Evolutionary conservation across 2,329 filamentous ascomycete genomes (phyloP).

Genomic region (Penicillium olsonii): DNA sequence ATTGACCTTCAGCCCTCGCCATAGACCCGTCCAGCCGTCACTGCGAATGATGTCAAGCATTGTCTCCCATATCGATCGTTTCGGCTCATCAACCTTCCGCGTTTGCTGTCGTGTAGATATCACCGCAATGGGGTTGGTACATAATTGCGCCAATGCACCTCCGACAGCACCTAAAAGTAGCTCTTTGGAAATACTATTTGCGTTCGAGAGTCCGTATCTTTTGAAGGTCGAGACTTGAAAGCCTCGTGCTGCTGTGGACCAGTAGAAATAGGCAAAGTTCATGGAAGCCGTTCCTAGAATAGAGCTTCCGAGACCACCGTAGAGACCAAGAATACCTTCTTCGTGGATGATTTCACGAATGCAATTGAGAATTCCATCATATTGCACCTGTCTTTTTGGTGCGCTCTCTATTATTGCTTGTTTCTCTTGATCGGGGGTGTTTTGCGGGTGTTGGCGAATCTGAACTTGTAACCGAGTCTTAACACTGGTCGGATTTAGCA

Average conservation of each 20-base stretch:
- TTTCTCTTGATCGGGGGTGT: background rate
- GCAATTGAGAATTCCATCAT: background rate
- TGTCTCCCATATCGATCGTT: slow-evolving; percentile 11
- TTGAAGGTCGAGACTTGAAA: slow-evolving; percentile 1
- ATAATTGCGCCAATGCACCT: slow-evolving; percentile 13
- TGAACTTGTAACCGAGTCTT: slow-evolving; percentile 14
- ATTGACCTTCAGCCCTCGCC: slow-evolving; percentile 19
- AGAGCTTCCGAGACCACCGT: slow-evolving; percentile 9
- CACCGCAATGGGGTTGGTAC: slow-evolving; percentile 14
- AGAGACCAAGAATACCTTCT: slow-evolving; percentile 7
- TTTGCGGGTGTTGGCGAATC: background rate
- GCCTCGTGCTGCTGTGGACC: slow-evolving; percentile 6
- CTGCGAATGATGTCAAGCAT: slow-evolving; percentile 7
- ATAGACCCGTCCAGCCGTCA: slow-evolving; percentile 18
- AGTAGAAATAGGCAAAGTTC: slow-evolving; percentile 19
- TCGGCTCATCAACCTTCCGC: background rate
- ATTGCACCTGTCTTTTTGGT: background rate
- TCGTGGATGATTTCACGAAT: slow-evolving; percentile 1
- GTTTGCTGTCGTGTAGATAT: slow-evolving; percentile 14
- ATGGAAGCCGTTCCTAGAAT: slow-evolving; percentile 12
- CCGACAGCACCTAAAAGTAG: slow-evolving; percentile 9
- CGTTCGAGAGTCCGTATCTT: background rate
- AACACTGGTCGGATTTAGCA: background rate
- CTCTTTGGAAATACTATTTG: slow-evolving; percentile 14
- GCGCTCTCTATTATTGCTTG: background rate